phyloP scores from a whole-genome alignment of 768 basidiomycete species.

The Serendipita sp. region DNA sequence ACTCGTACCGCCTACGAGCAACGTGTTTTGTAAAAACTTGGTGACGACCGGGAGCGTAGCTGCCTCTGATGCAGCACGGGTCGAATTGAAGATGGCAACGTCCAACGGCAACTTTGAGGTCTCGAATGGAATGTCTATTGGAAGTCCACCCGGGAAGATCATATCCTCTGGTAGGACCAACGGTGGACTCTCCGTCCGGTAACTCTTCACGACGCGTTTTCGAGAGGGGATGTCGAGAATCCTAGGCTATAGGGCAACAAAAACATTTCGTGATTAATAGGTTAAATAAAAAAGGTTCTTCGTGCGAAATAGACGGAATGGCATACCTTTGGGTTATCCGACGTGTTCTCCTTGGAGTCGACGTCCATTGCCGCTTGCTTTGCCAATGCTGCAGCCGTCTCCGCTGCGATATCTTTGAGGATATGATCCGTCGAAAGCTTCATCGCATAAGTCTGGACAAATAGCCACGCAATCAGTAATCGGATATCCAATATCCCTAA shows the following conservation, averaged over 20 bases:
- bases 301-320: neutral
- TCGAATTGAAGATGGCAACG: conserved; percentile 83
- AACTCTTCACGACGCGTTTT: neutral
- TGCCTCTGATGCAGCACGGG: conserved; percentile 72
- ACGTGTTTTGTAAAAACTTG: conserved; percentile 73
- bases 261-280: too few relatives aligned
- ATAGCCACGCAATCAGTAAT: neutral
- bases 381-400: neutral
- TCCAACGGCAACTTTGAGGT: conserved; percentile 83
- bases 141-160: conserved; percentile 10
- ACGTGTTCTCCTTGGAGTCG: neutral
- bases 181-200: conserved; percentile 7
- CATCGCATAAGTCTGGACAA: conserved; percentile 70
- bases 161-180: conserved; percentile 7
- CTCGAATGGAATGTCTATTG: conserved; percentile 68
- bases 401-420: neutral
- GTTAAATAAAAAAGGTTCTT: too few relatives aligned
- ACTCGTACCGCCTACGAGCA: conserved; percentile 70
- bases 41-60: conserved; percentile 47
- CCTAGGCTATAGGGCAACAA: neutral
- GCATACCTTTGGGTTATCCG: neutral
- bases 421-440: conserved; percentile 78
- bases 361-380: neutral
- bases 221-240: conserved; percentile 1
- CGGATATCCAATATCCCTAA: neutral